Evolutionary conservation across 805 yeast species (phyloP).

Genomic region (Candida ulmi): DNA sequence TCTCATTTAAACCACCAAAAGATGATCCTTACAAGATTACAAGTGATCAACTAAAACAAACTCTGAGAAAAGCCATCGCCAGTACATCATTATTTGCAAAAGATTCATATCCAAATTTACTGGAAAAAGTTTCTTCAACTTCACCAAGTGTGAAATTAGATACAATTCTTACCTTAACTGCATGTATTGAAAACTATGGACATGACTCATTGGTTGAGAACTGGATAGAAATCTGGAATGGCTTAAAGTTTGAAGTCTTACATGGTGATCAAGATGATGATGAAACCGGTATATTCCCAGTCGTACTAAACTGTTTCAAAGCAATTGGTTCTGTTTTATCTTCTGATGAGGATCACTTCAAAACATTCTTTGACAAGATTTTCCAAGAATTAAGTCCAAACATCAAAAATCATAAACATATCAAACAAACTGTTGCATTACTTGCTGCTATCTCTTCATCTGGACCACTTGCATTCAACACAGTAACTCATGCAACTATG

Average conservation of each 20-base stretch:
- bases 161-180: conserved; percentile 54
- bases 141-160: conserved; percentile 71
- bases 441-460: conserved; percentile 51
- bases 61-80: conserved; percentile 57
- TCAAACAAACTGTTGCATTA: conserved; percentile 59
- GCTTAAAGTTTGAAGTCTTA: conserved; percentile 81
- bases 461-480: conserved; percentile 40
- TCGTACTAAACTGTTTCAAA: conserved; percentile 39
- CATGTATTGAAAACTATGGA: conserved; percentile 51
- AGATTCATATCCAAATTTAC: conserved; percentile 69
- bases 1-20: conserved; percentile 87
- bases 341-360: conserved; percentile 26
- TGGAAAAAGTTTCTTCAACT: conserved; percentile 76
- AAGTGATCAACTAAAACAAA: conserved; percentile 59
- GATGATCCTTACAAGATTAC: conserved; percentile 85
- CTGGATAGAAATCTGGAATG: conserved; percentile 81
- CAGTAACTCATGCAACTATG: conserved; percentile 41
- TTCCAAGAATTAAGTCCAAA: conserved; percentile 49
- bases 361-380: conserved; percentile 34
- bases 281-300: conserved; percentile 34
- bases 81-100: conserved; percentile 58
- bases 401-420: conserved; percentile 44
- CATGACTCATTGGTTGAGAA: conserved; percentile 42
- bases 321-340: conserved; percentile 36
- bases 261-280: conserved; percentile 62